These are phyloP conservation scores for Pelargonium nanum DNA, from an alignment of 345 rosid genomes.

Conservation along the genomic window DNA sequence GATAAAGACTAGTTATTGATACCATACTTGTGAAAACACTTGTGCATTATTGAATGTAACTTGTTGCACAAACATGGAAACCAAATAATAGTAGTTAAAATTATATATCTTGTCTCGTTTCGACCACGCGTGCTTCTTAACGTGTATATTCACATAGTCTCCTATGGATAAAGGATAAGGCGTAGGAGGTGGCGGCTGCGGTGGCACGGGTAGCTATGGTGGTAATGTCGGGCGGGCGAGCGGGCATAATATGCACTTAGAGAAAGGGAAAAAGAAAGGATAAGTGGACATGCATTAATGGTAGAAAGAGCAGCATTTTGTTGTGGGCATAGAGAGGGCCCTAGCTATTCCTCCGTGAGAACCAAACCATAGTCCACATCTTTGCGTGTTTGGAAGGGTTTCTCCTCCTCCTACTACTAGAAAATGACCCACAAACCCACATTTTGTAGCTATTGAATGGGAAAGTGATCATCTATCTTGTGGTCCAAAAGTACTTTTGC, in stretches of 20 bases:
- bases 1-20: not conserved
- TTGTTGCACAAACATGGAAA: no score
- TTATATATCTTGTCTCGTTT: no score
- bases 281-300: slow-evolving; percentile 1
- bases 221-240: no score
- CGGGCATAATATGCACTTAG: no score
- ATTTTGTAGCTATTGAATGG: slow-evolving; percentile 22
- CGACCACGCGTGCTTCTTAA: no score
- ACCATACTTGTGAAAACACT: no score
- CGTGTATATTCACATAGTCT: no score
- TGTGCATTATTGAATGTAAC: not conserved
- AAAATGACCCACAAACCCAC: slow-evolving; percentile 26
- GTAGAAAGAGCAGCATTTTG: not conserved
- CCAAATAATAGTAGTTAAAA: no score
- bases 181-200: no score
- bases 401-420: slow-evolving; percentile 20
- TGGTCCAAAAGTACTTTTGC: slow-evolving; percentile 4
- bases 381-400: slow-evolving; percentile 32
- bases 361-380: slow-evolving; percentile 17
- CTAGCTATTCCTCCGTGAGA: slow-evolving; percentile 11
- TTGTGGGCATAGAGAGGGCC: slow-evolving; percentile 1
- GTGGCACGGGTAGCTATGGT: no score
- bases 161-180: no score
- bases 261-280: not conserved
- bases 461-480: not conserved